Base-by-base conservation (phyloP, 306 rosid genomes). In the Corylus americana region DNA sequence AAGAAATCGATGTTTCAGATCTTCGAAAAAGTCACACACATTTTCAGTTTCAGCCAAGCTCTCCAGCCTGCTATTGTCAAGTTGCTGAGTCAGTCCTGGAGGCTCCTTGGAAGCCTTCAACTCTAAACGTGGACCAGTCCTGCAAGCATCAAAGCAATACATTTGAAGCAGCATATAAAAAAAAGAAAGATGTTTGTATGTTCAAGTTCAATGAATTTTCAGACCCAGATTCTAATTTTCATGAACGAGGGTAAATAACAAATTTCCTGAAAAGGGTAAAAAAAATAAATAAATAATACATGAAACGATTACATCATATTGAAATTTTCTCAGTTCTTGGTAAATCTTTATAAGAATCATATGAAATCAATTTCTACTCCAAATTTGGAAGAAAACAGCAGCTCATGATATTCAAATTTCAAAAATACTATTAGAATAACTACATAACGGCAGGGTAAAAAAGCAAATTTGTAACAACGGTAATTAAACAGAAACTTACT, bases 1-100 rank as follows among this genome's bases (percentile, higher is more conserved):
- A 11, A 91, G 83, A 86, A 95, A 95, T 68, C 93, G 90, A 77
- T 82, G 91, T 77, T 90, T 91, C 83, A 95, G 76, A 55, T 77
- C 85, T 76, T 90, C 80, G 78, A 95, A 95, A 75, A 90, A 66
- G 76, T 86, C 85, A 37, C 75, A 55, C 8, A 79, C 86, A 50
- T 85, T 78, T 76, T 89, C 86, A 31, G 86, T 83, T 79, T 85
- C 87, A 27, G 78, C 72, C 64, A 77, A 72, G 49, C 78, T 73
- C 83, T 79, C 82, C 67, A 78, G 70, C 81, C 84, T 85, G 57
- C 17, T 83, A 49, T 79, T 90, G 47, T 70, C 78, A 74, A 82
- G 89, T 85, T 89, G 81, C 71, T 88, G 79, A 54, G 94, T 88
- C 73, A 63, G 44, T 61, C 88, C 88, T 20, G 87, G 69, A 77